Evolutionary conservation across 2,329 filamentous ascomycete genomes (phyloP).

Genomic region (Zymoseptoria passerinii): DNA sequence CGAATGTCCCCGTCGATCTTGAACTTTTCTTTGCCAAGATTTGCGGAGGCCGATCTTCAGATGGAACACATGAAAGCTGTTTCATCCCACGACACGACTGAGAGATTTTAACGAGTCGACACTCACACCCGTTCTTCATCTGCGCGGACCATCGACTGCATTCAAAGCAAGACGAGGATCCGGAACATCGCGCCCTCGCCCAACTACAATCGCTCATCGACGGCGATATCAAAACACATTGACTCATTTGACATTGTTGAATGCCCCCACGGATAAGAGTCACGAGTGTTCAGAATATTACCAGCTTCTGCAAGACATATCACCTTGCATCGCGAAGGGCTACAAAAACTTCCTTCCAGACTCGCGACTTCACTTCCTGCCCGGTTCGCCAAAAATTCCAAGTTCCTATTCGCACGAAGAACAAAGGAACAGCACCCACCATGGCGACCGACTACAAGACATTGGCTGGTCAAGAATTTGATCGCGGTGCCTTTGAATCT

Average conservation of each 20-base stretch:
- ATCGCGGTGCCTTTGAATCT: slow-evolving; percentile 71
- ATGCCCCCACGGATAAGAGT: slow-evolving; percentile 11
- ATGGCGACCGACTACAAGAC: slow-evolving; percentile 62
- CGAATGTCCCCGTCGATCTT: not conserved
- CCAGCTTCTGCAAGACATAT: not conserved
- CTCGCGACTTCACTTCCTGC: slow-evolving; percentile 13
- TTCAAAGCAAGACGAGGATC: not conserved
- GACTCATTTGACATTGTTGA: slow-evolving; percentile 10
- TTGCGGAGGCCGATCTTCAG: not conserved
- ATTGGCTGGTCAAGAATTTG: slow-evolving; percentile 81
- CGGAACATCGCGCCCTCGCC: not conserved
- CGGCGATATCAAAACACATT: not conserved
- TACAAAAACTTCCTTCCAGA: not conserved
- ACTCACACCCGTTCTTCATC: not conserved
- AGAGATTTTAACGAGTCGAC: not conserved
- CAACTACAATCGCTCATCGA: not conserved
- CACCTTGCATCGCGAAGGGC: not conserved
- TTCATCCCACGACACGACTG: not conserved
- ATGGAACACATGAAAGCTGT: not conserved
- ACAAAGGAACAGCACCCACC: slow-evolving; percentile 31
- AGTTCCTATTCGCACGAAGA: slow-evolving; percentile 24
- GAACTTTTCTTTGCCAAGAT: not conserved
- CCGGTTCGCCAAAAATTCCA: slow-evolving; percentile 17
- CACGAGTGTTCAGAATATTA: slow-evolving; percentile 6
- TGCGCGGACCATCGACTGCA: not conserved